Percentiles rank a stretch among this genome's conserved stretches.
phyloP scores from a whole-genome alignment of 176 grass and related monocot species.

The Rhynchospora pubera region DNA sequence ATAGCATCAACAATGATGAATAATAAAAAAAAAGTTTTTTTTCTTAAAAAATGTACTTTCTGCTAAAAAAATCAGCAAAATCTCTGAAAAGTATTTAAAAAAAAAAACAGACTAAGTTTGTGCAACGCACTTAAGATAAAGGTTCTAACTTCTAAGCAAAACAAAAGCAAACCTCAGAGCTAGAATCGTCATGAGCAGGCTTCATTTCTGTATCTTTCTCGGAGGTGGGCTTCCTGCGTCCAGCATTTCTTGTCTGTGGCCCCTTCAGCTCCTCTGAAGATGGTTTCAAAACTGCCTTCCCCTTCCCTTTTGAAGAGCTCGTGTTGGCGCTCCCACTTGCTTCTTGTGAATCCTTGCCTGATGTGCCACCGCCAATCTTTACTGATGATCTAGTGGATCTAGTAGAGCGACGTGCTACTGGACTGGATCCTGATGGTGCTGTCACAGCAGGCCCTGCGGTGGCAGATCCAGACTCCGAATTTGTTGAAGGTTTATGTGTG shows the following conservation, averaged over 20 bases:
- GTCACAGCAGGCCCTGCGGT: conserved; percentile 32
- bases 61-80: neutral
- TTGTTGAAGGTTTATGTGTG: conserved; percentile 39
- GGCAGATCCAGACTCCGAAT: conserved; percentile 49
- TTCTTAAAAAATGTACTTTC: neutral
- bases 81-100: neutral
- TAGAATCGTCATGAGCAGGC: conserved; percentile 40
- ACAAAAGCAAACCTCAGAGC: conserved; percentile 55
- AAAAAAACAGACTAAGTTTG: neutral
- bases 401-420: conserved; percentile 37
- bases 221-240: conserved; percentile 40
- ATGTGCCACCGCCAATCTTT: conserved; percentile 30
- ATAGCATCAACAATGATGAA: conserved; percentile 16
- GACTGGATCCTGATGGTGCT: conserved; percentile 30
- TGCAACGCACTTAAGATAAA: neutral
- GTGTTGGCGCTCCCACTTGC: conserved; percentile 33
- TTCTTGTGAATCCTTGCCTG: conserved; percentile 46
- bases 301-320: conserved; percentile 59
- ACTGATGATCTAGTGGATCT: conserved; percentile 50
- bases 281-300: conserved; percentile 65
- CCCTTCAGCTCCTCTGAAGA: conserved; percentile 47
- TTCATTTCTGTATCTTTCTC: conserved; percentile 65
- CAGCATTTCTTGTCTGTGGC: conserved; percentile 52
- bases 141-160: neutral
- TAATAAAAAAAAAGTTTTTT: neutral